Evolutionary conservation across 306 rosid genomes (phyloP).

Genomic region (Astragalus membranaceus): DNA sequence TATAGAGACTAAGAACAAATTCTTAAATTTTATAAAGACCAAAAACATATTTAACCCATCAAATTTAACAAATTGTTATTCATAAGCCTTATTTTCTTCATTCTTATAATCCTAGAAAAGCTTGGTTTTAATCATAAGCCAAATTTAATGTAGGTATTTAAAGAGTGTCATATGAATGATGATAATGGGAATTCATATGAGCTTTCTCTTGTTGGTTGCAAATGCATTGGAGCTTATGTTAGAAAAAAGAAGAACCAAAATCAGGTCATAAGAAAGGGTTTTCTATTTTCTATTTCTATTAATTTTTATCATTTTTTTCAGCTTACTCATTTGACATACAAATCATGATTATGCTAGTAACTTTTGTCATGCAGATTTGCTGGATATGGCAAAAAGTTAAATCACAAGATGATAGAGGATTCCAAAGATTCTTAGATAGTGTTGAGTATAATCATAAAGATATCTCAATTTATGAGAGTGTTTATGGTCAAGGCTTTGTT

Average conservation of each 20-base stretch:
- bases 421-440: slow-evolving; percentile 55
- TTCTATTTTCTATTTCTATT: not conserved
- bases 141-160: slow-evolving; percentile 69
- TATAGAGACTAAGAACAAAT: too few relatives aligned
- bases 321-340: not conserved
- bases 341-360: not conserved
- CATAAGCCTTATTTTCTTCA: not conserved
- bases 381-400: slow-evolving; percentile 67
- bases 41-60: not conserved
- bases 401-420: slow-evolving; percentile 50
- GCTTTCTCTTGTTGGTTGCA: slow-evolving; percentile 81
- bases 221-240: slow-evolving; percentile 96
- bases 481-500: slow-evolving; percentile 63
- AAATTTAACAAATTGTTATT: not conserved
- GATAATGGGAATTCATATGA: slow-evolving; percentile 59
- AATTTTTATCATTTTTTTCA: not conserved
- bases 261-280: slow-evolving; percentile 49
- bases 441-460: slow-evolving; percentile 52
- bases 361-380: slow-evolving; percentile 56
- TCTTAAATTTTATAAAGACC: too few relatives aligned
- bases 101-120: not conserved
- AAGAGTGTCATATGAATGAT: slow-evolving; percentile 54
- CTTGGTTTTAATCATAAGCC: too few relatives aligned
- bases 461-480: slow-evolving; percentile 45
- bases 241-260: slow-evolving; percentile 89